phyloP scores from a whole-genome alignment of 73 alveolate species.

The Loxodes magnus region DNA sequence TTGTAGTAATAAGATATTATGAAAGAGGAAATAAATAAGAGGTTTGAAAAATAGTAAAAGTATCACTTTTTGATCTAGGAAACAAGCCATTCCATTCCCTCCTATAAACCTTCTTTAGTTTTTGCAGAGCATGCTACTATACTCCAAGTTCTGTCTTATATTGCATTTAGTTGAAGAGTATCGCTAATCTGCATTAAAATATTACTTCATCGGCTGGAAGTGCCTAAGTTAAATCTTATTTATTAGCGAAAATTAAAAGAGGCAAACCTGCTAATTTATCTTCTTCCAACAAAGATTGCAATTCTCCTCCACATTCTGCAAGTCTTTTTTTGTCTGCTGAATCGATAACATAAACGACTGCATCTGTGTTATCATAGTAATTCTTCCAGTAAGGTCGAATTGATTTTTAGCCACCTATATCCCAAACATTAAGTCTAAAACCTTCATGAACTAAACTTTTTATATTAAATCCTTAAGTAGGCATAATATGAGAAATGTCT shows the following conservation, averaged over 20 bases:
- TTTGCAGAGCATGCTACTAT: conserved; percentile 95
- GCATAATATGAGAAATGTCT: conserved; percentile 87
- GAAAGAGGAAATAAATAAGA: no score
- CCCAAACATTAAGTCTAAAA: conserved; percentile 97
- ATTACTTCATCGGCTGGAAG: conserved; percentile 95
- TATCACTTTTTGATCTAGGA: no score
- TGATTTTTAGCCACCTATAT: conserved; percentile 96
- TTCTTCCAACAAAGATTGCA: conserved; percentile 56
- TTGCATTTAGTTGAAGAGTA: conserved; percentile 62
- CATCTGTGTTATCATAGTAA: conserved; percentile 93
- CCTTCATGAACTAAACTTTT: conserved; percentile 94
- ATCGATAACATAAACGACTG: conserved; percentile 91
- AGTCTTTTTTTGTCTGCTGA: conserved; percentile 89
- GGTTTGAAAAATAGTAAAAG: no score
- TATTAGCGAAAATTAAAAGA: conserved; percentile 52
- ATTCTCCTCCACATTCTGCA: conserved; percentile 87
- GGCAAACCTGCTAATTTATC: conserved; percentile 85
- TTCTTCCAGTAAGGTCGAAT: conserved; percentile 95
- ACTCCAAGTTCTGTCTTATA: conserved; percentile 96
- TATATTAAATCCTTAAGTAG: conserved; percentile 96
- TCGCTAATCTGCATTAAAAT: no score
- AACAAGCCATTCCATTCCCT: conserved; percentile 96
- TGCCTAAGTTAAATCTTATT: conserved; percentile 64
- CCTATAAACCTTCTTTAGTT: conserved; percentile 83
- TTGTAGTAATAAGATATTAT: no score